Base-by-base conservation (phyloP, 257 asterid genomes). In the Osmanthus fragrans region DNA sequence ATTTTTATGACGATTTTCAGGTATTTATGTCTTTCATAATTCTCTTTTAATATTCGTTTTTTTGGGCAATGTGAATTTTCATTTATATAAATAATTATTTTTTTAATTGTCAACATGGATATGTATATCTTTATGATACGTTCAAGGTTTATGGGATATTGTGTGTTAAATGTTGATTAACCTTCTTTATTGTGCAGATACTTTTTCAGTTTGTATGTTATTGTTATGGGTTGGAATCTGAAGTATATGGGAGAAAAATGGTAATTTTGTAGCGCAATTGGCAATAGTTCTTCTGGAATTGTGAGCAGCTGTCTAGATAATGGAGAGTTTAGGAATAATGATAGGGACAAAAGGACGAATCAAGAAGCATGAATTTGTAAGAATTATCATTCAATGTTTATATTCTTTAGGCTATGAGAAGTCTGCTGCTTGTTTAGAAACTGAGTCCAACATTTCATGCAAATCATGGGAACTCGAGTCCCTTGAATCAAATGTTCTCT, bases 361-460 rank as follows among this genome's bases (percentile, higher is more conserved):
- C 69, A 88, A 86, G 77, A 90, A 87, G 88, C 85, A 84, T 16
- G 99, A 93, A 83, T 76, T 95, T 73, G 89, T 95, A 33, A 89
- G 97, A 51, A 76, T 89, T 58, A 90, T 91, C 47, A 80, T 85
- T 77, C 96, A 93, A 60, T 89, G 93, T 79, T 83, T 95, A 64
- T 79, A 84, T 79, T 86, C 97, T 4, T 82, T 95, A 80, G 99
- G 99, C 16, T 95, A 91, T 75, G 76, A 72, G 58, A 86, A 85
- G 29, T 83, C 98, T n/a, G 98, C 96, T 0, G 82, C 86, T 54
- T 87, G 88, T 80, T 85, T 95, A 87, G 97, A 95, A 89, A 81
- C 87, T 18, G 99, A 95, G 82, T 90, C 99, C 49, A 84, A 93
- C 73, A 84, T 95, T 85, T 51, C 80, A 27, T 82, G 80, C 70